Percentiles rank a stretch among this genome's conserved stretches.
Conservation (phyloP, 2,329 filamentous ascomycete species). For the Fusarium neocosmosporiellum region DNA sequence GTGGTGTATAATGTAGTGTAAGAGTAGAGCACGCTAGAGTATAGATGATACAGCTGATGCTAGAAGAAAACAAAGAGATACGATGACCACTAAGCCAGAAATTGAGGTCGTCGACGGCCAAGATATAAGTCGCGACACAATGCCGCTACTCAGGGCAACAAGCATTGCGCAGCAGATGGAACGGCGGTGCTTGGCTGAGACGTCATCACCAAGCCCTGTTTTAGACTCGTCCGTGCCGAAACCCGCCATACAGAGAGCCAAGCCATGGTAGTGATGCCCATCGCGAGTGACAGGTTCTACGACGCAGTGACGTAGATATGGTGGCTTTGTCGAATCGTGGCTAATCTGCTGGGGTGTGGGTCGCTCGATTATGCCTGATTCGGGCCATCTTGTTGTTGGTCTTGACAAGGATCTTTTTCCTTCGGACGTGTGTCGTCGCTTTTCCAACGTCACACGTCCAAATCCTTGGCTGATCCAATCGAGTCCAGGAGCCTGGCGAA, state of each 20-base stretch:
- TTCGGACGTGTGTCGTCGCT: not conserved
- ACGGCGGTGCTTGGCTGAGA: constrained; percentile 33
- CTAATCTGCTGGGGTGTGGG: constrained; percentile 32
- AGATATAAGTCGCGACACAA: constrained; percentile 22
- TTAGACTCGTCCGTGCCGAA: constrained; percentile 21
- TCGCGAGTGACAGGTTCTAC: constrained; percentile 29
- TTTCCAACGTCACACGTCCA: constrained; percentile 32
- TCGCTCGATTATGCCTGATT: constrained; percentile 38
- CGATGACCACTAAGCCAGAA: not conserved
- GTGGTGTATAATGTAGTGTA: constrained; percentile 17
- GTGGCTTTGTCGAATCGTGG: constrained; percentile 42
- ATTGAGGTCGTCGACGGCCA: constrained; percentile 9
- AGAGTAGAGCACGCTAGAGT: not conserved
- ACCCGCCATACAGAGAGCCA: constrained; percentile 29
- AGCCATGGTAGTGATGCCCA: constrained; percentile 24
- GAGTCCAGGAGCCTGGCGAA: constrained; percentile 1
- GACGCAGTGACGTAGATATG: constrained; percentile 38
- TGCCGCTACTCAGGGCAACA: constrained; percentile 17
- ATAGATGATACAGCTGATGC: not conserved
- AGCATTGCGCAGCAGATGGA: constrained; percentile 26
- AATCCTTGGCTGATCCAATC: constrained; percentile 30
- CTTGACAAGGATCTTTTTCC: not conserved
- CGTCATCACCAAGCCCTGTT: constrained; percentile 40
- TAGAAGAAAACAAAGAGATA: constrained; percentile 7
- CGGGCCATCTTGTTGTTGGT: constrained; percentile 19